phyloP scores from a whole-genome alignment of 2,329 filamentous ascomycete genomes.

The Nigrograna mackinnonii region DNA sequence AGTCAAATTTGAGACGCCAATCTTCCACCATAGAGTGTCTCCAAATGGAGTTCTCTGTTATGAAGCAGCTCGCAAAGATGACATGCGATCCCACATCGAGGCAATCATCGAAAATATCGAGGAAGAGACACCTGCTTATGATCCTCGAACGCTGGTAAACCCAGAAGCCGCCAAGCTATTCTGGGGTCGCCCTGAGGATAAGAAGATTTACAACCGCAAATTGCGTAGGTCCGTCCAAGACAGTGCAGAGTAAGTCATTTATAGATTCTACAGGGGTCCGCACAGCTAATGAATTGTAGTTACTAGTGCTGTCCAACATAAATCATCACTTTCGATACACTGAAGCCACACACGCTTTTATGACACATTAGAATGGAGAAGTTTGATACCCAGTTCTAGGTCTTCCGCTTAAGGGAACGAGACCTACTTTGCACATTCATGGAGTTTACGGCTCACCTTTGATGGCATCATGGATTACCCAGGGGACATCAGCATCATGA shows the following conservation, averaged over 20 bases:
- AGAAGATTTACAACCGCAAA: conserved; percentile 81
- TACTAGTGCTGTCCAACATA: no score
- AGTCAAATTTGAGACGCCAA: conserved; percentile 74
- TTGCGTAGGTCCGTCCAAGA: conserved; percentile 75
- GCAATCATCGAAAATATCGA: conserved; percentile 82
- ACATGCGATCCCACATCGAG: conserved; percentile 81
- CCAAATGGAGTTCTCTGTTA: conserved; percentile 84
- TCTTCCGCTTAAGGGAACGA: conserved; percentile 1
- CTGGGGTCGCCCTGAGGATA: conserved; percentile 80
- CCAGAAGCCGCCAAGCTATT: conserved; percentile 83
- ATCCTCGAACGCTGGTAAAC: conserved; percentile 85
- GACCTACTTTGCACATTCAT: conserved; percentile 9
- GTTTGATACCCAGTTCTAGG: conserved; percentile 29
- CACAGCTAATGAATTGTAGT: conserved; percentile 19
- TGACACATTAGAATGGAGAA: no score
- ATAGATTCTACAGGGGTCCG: conserved; percentile 22
- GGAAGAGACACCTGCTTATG: conserved; percentile 84
- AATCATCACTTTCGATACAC: no score
- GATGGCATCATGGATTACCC: no score
- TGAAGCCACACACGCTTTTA: no score
- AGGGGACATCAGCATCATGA: no score
- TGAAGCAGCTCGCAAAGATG: conserved; percentile 66
- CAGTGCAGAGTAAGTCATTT: conserved; percentile 49
- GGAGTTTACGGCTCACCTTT: no score
- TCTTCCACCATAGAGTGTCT: conserved; percentile 89